A percentile compares a stretch with the other conserved stretches of the same genome.
These are phyloP conservation scores for Delitschia confertaspora DNA, from an alignment of 495 filamentous ascomycete genomes.

Conservation along the genomic window DNA sequence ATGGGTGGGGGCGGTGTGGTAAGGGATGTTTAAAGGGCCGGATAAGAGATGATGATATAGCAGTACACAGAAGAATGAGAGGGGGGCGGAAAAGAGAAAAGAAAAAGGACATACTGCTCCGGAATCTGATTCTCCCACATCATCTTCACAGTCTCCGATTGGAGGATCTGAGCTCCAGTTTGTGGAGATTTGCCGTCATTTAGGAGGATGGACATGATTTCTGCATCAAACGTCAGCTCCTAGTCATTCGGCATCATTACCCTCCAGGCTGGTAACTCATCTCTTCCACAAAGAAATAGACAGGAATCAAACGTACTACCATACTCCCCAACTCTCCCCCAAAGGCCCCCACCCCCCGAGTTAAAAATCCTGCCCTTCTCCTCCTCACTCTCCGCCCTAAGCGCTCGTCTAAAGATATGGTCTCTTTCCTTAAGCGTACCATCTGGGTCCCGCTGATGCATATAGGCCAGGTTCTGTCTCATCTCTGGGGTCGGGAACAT, in stretches of 20 bases:
- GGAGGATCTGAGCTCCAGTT: slow-evolving; percentile 41
- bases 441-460: slow-evolving; percentile 40
- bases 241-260: slow-evolving; percentile 48
- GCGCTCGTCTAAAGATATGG: slow-evolving; percentile 41
- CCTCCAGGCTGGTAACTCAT: too few species aligned
- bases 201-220: slow-evolving; percentile 18
- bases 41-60: too few species aligned
- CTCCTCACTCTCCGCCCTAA: slow-evolving; percentile 35
- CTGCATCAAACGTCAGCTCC: slow-evolving; percentile 35
- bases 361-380: slow-evolving; percentile 39
- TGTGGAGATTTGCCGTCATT: slow-evolving; percentile 37
- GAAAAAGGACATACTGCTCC: slow-evolving; percentile 14
- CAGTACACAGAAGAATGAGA: too few species aligned
- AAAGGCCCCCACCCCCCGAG: slow-evolving; percentile 49
- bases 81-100: background rate
- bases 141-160: slow-evolving; percentile 42
- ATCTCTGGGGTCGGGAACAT: slow-evolving; percentile 48
- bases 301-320: slow-evolving; percentile 43
- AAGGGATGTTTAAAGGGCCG: too few species aligned
- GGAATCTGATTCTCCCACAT: slow-evolving; percentile 58
- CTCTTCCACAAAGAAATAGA: too few species aligned
- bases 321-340: slow-evolving; percentile 48
- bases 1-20: too few species aligned
- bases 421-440: slow-evolving; percentile 39
- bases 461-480: slow-evolving; percentile 42